phyloP scores from a whole-genome alignment of 345 rosid genomes.

The Zanthoxylum bungeanum region DNA sequence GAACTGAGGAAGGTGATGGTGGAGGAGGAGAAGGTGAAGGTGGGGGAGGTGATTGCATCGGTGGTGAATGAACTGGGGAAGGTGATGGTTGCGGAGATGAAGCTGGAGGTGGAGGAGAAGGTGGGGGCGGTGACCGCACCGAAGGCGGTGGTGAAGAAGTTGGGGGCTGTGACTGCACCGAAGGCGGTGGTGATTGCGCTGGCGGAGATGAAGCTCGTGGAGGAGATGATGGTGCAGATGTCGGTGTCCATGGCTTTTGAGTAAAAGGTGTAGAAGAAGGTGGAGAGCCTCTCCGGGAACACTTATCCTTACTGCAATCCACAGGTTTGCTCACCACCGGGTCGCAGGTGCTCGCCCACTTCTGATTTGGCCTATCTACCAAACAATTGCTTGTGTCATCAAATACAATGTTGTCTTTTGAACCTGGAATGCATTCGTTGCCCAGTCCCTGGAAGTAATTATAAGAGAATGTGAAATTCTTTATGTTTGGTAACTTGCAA shows the following conservation, averaged over 20 bases:
- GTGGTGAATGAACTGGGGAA: not conserved
- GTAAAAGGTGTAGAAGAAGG: not conserved
- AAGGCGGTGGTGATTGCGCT: not conserved
- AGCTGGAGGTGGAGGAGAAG: not conserved
- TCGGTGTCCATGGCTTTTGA: not conserved
- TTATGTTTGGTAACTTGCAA: constrained; percentile 54
- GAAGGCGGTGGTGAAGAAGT: no score
- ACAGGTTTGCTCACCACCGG: constrained; percentile 49
- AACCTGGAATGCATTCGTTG: constrained; percentile 32
- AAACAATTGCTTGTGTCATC: constrained; percentile 59
- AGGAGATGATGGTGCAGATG: not conserved
- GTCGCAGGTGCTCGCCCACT: constrained; percentile 31
- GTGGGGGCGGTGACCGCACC: no score
- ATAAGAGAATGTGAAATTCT: constrained; percentile 47
- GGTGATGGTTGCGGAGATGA: not conserved
- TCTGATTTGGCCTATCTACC: constrained; percentile 44
- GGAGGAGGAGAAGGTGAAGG: not conserved
- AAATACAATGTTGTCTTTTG: constrained; percentile 26
- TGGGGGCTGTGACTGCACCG: not conserved
- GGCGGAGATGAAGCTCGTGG: not conserved
- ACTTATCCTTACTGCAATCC: constrained; percentile 65
- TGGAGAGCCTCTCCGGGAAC: constrained; percentile 25
- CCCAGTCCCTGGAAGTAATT: constrained; percentile 63
- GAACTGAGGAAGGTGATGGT: not conserved
- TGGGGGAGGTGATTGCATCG: not conserved